Percentiles rank a stretch among this genome's conserved stretches.
phyloP scores from a whole-genome alignment of 176 grass and related monocot genomes.

The Neostapfia colusana region DNA sequence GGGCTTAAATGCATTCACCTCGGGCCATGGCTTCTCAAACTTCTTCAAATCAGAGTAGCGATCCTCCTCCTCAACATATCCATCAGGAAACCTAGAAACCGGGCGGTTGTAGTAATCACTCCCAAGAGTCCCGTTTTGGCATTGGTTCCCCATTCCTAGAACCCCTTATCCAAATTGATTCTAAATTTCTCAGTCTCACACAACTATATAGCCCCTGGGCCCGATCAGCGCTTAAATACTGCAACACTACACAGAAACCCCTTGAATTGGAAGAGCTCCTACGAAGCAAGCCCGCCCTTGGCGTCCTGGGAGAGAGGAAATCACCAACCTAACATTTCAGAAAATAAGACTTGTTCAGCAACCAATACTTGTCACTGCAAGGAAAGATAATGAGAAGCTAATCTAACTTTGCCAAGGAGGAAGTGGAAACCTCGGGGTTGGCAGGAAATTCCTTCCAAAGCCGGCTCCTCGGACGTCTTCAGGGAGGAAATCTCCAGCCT shows the following conservation, averaged over 20 bases:
- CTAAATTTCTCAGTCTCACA: slow-evolving; percentile 40
- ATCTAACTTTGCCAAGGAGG: slow-evolving; percentile 16
- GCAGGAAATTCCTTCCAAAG: slow-evolving; percentile 40
- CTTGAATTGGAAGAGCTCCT: background rate
- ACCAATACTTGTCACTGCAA: slow-evolving; percentile 25
- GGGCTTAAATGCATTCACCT: slow-evolving; percentile 47
- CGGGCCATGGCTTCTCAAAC: slow-evolving; percentile 46
- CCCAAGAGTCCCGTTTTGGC: slow-evolving; percentile 59
- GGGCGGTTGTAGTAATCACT: slow-evolving; percentile 48
- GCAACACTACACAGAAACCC: background rate
- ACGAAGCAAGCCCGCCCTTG: slow-evolving; percentile 4
- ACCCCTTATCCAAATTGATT: slow-evolving; percentile 10
- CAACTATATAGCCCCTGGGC: background rate
- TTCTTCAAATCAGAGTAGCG: slow-evolving; percentile 44
- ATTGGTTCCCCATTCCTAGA: slow-evolving; percentile 52
- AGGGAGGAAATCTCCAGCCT: slow-evolving; percentile 42
- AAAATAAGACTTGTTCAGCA: slow-evolving; percentile 43
- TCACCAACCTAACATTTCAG: slow-evolving; percentile 34
- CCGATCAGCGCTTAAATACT: slow-evolving; percentile 27
- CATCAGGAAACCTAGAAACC: slow-evolving; percentile 35
- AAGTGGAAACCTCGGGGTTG: slow-evolving; percentile 45
- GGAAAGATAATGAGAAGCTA: slow-evolving; percentile 12
- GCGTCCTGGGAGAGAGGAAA: slow-evolving; percentile 20
- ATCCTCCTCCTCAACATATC: slow-evolving; percentile 39
- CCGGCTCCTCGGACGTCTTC: slow-evolving; percentile 6